Evolutionary conservation across 768 basidiomycete genomes (phyloP).

Genomic region (Tubosaeta sp.): DNA sequence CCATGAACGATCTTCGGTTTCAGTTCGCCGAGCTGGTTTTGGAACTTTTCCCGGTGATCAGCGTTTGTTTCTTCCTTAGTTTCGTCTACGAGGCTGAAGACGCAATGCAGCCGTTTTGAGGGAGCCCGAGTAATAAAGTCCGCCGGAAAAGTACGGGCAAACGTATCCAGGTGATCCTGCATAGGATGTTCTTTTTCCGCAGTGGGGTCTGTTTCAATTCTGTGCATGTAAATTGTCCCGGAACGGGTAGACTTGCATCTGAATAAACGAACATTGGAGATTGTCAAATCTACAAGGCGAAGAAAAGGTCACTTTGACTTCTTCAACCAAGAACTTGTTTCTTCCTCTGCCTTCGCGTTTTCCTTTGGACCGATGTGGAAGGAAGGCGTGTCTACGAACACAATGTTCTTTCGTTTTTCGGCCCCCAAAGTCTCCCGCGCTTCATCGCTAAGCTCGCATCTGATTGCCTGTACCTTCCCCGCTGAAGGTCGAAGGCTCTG

Average conservation of each 20-base stretch:
- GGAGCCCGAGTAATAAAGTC: background rate
- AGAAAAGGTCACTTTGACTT: background rate
- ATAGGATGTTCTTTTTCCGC: background rate
- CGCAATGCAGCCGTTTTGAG: constrained; percentile 2
- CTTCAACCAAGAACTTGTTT: constrained; percentile 6
- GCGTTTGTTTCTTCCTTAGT: fast-evolving
- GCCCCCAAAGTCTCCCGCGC: too few relatives aligned
- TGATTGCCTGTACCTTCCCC: background rate
- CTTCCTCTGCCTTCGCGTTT: background rate
- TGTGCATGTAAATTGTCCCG: constrained; percentile 17
- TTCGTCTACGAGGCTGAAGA: constrained; percentile 3
- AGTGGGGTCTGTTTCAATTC: background rate
- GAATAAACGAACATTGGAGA: background rate
- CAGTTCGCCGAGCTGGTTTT: background rate
- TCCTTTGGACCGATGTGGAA: background rate
- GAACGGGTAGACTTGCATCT: constrained; percentile 7
- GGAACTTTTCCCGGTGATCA: background rate
- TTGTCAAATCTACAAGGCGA: background rate
- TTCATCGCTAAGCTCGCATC: too few relatives aligned
- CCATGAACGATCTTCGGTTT: too few relatives aligned
- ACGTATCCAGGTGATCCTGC: constrained; percentile 6
- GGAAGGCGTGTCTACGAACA: constrained; percentile 23
- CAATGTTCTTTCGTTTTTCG: constrained; percentile 1
- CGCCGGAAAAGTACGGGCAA: constrained; percentile 4
- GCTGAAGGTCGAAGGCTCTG: background rate